Evolutionary conservation across 345 rosid genomes (phyloP), one percentile per base, ranked within the genome.

Genomic region (Eucalyptus sideroxylon): DNA sequence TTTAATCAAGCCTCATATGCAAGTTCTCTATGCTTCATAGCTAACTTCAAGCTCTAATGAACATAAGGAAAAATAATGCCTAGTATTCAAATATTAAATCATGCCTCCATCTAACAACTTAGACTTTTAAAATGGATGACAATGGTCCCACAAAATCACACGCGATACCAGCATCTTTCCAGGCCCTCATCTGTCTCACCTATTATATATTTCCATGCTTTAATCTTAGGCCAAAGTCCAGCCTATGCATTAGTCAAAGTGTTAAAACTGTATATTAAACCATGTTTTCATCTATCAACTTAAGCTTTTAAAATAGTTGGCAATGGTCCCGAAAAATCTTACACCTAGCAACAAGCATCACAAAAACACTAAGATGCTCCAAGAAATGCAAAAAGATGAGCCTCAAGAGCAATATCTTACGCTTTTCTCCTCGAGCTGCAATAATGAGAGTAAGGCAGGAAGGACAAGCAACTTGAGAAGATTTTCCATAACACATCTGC

Each of bases 371-470:
- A 77, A 21, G 27, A 77, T 77, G 80, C 88, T 45, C 50, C 59
- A 62, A 88, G 34, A 77, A 21, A 40, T 77, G 85, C 85, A 77
- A 40, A 26, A 86, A 87, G 86, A 26, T 53, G 67, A 90, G 91
- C 85, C 83, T 77, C 30, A 45, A 67, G 88, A 89, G 89, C 85
- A 89, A 85, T 87, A 88, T 88, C 96, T 92, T 91, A 95, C 98
- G 59, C 92, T 92, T 86, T 65, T 93, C 89, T 92, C 91, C 87
- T 90, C 89, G 55, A 92, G 77, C 72, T 91, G 92, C 87, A 92
- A 91, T 88, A 95, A 65, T 17, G 94, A 92, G 88, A 93, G 91
- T 91, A 95, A 91, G 89, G 93, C 89, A 26, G 96, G 98, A 82
- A 93, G 87, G 83, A 95, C 92, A 67, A 96, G 93, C 65, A 92